Evolutionary conservation across 345 rosid species (phyloP).

Genomic region (Pistacia atlantica): DNA sequence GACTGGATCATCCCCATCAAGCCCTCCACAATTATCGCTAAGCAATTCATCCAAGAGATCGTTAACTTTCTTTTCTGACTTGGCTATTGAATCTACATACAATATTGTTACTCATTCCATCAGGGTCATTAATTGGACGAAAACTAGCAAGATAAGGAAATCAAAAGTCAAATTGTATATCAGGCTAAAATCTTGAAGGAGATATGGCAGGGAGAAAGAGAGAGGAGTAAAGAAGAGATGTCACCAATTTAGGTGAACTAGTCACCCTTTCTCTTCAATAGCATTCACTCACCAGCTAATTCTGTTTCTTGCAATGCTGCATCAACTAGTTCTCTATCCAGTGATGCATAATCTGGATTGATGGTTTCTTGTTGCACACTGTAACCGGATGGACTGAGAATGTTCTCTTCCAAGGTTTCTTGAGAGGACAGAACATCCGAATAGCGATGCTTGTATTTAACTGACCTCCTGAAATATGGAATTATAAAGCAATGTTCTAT

Average conservation of each 20-base stretch:
- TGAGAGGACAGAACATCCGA: constrained; percentile 33
- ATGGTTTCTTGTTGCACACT: constrained; percentile 34
- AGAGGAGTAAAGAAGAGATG: not conserved
- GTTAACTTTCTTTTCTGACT: constrained; percentile 42
- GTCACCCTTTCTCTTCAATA: constrained; percentile 8
- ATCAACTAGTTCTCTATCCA: constrained; percentile 31
- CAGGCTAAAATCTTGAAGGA: not conserved
- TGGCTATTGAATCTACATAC: constrained; percentile 41
- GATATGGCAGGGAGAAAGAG: not conserved
- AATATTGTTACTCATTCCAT: constrained; percentile 16
- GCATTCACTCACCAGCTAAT: constrained; percentile 49
- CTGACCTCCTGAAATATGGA: constrained; percentile 40
- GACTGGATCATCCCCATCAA: constrained; percentile 60
- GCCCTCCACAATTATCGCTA: constrained; percentile 45
- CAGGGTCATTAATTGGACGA: constrained; percentile 23
- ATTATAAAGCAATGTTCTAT: constrained; percentile 17
- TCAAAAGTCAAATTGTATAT: not conserved
- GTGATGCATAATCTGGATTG: constrained; percentile 30
- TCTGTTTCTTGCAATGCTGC: constrained; percentile 31
- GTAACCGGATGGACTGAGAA: constrained; percentile 27
- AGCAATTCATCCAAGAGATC: constrained; percentile 63
- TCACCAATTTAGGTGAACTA: not conserved
- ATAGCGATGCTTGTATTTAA: constrained; percentile 50
- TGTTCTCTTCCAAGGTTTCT: constrained; percentile 40
- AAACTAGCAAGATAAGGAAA: constrained; percentile 13